Conservation (phyloP, 768 basidiomycete species). For the Trametes sanguinea region DNA sequence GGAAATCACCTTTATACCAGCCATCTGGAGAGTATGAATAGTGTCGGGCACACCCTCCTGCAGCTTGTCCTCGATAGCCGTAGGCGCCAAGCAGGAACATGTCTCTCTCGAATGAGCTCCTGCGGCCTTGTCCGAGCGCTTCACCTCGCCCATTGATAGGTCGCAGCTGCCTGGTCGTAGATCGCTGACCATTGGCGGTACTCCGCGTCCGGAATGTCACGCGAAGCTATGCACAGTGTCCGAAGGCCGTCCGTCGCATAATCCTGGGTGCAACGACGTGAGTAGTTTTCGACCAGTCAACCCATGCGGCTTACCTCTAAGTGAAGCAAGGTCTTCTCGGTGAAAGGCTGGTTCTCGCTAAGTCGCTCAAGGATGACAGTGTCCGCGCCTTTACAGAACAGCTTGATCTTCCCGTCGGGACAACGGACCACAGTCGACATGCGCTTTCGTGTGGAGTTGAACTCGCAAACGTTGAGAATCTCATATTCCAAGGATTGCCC, state of each 20-base stretch:
- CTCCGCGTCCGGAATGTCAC: slow-evolving; percentile 89
- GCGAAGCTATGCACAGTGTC: slow-evolving; percentile 94
- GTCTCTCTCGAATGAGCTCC: slow-evolving; percentile 95
- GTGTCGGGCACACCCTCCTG: slow-evolving; percentile 99
- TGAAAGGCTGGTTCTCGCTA: slow-evolving; percentile 80
- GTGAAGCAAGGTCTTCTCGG: slow-evolving; percentile 84
- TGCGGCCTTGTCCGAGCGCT: slow-evolving; percentile 93
- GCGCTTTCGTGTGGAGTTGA: slow-evolving; percentile 95
- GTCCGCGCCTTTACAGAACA: slow-evolving; percentile 97
- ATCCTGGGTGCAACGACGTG: slow-evolving; percentile 50
- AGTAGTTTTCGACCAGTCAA: neutral
- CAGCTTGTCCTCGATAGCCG: slow-evolving; percentile 97
- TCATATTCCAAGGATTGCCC: slow-evolving; percentile 80
- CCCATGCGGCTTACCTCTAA: slow-evolving; percentile 64
- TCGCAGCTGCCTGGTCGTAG: slow-evolving; percentile 91
- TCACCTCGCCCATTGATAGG: slow-evolving; percentile 95
- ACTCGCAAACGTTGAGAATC: slow-evolving; percentile 96
- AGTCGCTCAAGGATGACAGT: slow-evolving; percentile 95
- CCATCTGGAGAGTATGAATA: slow-evolving; percentile 96
- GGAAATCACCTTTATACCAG: slow-evolving; percentile 82
- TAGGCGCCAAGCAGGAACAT: slow-evolving; percentile 93
- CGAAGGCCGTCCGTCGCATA: slow-evolving; percentile 97
- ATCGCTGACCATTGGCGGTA: slow-evolving; percentile 87
- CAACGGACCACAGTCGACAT: slow-evolving; percentile 94
- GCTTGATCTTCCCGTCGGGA: slow-evolving; percentile 88